Percentiles rank a stretch among this genome's conserved stretches.
These are phyloP conservation scores for Aspergillus asperescens DNA, from an alignment of 495 filamentous ascomycete species.

Conservation along the genomic window DNA sequence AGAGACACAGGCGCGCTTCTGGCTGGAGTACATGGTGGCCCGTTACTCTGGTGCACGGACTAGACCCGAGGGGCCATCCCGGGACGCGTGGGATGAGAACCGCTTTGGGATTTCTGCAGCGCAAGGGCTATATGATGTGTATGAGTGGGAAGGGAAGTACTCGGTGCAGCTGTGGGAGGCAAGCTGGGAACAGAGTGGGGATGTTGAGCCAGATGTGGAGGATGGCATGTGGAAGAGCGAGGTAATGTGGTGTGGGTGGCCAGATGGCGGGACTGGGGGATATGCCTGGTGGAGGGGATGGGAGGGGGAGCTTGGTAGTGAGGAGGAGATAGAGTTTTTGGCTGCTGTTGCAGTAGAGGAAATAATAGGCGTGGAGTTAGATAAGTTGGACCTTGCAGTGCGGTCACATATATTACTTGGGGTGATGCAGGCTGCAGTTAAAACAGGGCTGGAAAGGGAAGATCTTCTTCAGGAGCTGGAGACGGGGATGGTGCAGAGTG, in stretches of 20 bases:
- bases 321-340: constrained; percentile 25
- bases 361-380: constrained; percentile 17
- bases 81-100: constrained; percentile 9
- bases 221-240: constrained; percentile 17
- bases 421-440: constrained; percentile 23
- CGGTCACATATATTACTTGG: constrained; percentile 24
- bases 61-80: background rate
- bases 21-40: constrained; percentile 17
- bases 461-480: constrained; percentile 20
- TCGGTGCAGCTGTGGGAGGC: constrained; percentile 15
- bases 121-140: constrained; percentile 22
- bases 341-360: constrained; percentile 25
- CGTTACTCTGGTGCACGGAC: background rate
- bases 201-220: constrained; percentile 19
- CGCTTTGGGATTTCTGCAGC: constrained; percentile 16
- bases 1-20: constrained; percentile 23
- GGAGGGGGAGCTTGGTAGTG: constrained; percentile 24
- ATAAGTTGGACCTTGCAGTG: constrained; percentile 23
- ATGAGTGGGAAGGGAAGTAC: constrained; percentile 19
- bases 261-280: constrained; percentile 18
- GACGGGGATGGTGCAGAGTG: constrained; percentile 19
- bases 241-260: constrained; percentile 20
- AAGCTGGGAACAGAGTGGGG: constrained; percentile 9
- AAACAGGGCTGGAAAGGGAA: constrained; percentile 17
- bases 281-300: constrained; percentile 22